A percentile compares a stretch with the other conserved stretches of the same genome.
These are phyloP conservation scores for Zarea fungicola DNA, from an alignment of 2,329 filamentous ascomycete genomes.

Conservation along the genomic window DNA sequence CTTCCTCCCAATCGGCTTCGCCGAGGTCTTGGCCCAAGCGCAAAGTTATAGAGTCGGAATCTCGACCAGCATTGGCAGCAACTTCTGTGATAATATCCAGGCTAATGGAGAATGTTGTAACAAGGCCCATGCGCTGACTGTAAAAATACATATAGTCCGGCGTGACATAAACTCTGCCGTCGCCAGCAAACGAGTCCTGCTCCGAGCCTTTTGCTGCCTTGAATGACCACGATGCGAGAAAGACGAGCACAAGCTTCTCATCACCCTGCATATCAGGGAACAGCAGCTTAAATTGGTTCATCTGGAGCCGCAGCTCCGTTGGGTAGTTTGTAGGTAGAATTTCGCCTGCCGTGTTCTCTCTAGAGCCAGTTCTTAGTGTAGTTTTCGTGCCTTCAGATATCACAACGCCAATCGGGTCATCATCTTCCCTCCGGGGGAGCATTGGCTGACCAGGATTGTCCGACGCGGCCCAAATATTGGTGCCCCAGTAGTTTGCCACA, in stretches of 20 bases:
- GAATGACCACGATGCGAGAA: slow-evolving; percentile 78
- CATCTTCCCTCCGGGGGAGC: slow-evolving; percentile 30
- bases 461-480: slow-evolving; percentile 61
- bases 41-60: slow-evolving; percentile 89
- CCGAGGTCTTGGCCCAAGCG: slow-evolving; percentile 62
- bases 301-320: slow-evolving; percentile 73
- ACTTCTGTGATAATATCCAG: slow-evolving; percentile 80
- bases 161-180: slow-evolving; percentile 81
- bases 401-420: slow-evolving; percentile 38
- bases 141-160: slow-evolving; percentile 90
- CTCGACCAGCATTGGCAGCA: slow-evolving; percentile 79
- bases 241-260: slow-evolving; percentile 85
- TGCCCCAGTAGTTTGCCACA: slow-evolving; percentile 92
- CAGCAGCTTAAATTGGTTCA: slow-evolving; percentile 86
- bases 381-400: slow-evolving; percentile 27
- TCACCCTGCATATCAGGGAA: slow-evolving; percentile 75
- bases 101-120: slow-evolving; percentile 73
- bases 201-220: slow-evolving; percentile 38
- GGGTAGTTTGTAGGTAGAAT: slow-evolving; percentile 75
- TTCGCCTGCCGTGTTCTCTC: slow-evolving; percentile 37
- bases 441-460: slow-evolving; percentile 25
- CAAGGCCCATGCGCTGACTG: slow-evolving; percentile 86
- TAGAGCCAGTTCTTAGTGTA: slow-evolving; percentile 24
- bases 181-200: slow-evolving; percentile 47
- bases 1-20: slow-evolving; percentile 61